Conservation (phyloP, 352 stramenopile genomes). For the Blastocystis sp. region DNA sequence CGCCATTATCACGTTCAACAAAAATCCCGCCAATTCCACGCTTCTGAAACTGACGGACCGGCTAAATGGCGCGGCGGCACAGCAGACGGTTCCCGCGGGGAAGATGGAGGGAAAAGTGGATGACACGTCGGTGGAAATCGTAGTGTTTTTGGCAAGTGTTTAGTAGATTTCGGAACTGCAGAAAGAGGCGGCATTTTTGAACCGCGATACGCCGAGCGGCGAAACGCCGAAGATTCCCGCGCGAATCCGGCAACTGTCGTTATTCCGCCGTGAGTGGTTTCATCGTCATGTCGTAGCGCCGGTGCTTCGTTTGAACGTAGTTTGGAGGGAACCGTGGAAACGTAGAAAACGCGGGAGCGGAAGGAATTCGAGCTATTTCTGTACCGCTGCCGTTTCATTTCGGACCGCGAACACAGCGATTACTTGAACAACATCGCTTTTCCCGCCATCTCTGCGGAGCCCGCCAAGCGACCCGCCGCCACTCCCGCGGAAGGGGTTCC, state of each 20-base stretch:
- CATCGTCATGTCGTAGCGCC: neutral
- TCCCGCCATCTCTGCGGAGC: no score
- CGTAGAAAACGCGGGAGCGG: constrained; percentile 35
- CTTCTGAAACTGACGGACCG: neutral
- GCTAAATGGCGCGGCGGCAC: neutral
- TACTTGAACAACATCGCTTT: constrained; percentile 18
- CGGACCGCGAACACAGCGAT: constrained; percentile 4
- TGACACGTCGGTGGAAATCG: no score
- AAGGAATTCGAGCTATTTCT: constrained; percentile 46
- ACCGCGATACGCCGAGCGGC: constrained; percentile 20
- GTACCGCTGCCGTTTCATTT: constrained; percentile 1
- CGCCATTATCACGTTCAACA: constrained; percentile 7
- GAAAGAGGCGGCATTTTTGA: constrained; percentile 16
- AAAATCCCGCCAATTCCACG: neutral
- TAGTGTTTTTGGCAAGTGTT: no score
- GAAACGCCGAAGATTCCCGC: constrained; percentile 12
- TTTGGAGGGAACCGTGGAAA: neutral
- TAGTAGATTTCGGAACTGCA: constrained; percentile 7
- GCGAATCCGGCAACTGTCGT: constrained; percentile 12
- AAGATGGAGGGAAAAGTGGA: no score
- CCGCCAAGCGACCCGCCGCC: no score
- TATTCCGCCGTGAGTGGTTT: constrained; percentile 11
- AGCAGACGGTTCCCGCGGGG: no score
- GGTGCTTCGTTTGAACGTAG: constrained; percentile 25
- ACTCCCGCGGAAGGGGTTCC: no score